Percentiles rank a stretch among this genome's conserved stretches.
phyloP scores from a whole-genome alignment of 768 basidiomycete genomes.

The Boletus tomentosulus region DNA sequence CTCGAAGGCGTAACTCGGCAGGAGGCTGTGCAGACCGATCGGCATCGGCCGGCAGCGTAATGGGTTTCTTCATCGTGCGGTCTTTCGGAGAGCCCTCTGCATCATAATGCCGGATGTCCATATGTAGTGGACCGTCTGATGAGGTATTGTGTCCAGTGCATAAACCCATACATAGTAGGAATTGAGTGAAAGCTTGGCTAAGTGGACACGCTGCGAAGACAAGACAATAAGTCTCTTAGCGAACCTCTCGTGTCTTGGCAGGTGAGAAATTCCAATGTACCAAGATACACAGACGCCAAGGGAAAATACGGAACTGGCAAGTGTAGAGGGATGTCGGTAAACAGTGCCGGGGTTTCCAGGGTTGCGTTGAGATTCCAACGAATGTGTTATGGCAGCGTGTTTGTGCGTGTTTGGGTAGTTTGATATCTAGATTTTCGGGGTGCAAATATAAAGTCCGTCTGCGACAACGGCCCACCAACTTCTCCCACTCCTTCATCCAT shows the following conservation, averaged over 20 bases:
- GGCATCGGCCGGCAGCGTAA: slow-evolving; percentile 14
- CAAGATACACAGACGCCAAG: slow-evolving; percentile 8
- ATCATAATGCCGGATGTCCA: neutral
- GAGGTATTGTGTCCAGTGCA: neutral
- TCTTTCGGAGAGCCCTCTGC: neutral
- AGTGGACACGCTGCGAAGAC: too few relatives aligned
- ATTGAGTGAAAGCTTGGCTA: too few relatives aligned
- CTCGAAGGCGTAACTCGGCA: slow-evolving; percentile 5
- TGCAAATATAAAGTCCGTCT: slow-evolving; percentile 34
- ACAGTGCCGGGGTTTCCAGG: slow-evolving; percentile 24
- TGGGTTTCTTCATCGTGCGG: neutral
- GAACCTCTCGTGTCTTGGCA: neutral
- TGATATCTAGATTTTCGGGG: slow-evolving; percentile 25
- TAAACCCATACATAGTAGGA: too few relatives aligned
- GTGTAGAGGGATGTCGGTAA: slow-evolving; percentile 7
- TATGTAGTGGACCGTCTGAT: neutral
- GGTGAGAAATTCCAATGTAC: neutral
- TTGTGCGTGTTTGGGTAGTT: slow-evolving; percentile 24
- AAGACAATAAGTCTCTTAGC: neutral
- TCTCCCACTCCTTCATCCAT: slow-evolving; percentile 32
- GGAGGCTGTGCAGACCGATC: slow-evolving; percentile 16
- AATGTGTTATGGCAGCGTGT: slow-evolving; percentile 11
- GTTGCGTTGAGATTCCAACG: slow-evolving; percentile 23
- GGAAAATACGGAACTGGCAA: slow-evolving; percentile 17
- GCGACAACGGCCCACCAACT: slow-evolving; percentile 16